A percentile compares a stretch with the other conserved stretches of the same genome.
Evolutionary conservation across 805 yeast species (phyloP).

Genomic region (Ogataea methanolica): DNA sequence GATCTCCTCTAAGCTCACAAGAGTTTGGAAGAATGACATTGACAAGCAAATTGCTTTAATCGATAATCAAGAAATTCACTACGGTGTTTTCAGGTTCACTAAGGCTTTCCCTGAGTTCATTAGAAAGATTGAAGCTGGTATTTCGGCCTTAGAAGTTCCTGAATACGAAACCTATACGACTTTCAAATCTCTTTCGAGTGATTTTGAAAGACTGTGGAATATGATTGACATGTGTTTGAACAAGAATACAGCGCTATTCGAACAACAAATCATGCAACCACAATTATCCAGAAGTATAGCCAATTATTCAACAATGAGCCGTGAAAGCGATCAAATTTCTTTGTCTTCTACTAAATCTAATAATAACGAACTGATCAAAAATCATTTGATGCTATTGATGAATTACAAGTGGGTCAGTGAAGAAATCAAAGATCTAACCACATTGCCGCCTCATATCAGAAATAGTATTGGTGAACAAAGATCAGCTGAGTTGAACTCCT

Average conservation of each 20-base stretch:
- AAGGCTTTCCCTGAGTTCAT: constrained; percentile 45
- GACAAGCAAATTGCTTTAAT: constrained; percentile 47
- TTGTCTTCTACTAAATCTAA: neutral
- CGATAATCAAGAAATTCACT: constrained; percentile 18
- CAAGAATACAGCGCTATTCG: constrained; percentile 8
- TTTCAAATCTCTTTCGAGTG: constrained; percentile 13
- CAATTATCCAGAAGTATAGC: constrained; percentile 4
- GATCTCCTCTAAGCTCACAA: constrained; percentile 44
- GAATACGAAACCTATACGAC: constrained; percentile 12
- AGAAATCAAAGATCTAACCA: constrained; percentile 26
- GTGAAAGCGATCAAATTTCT: neutral
- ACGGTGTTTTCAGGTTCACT: constrained; percentile 38
- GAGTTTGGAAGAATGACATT: constrained; percentile 56
- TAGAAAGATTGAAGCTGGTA: constrained; percentile 32
- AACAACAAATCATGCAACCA: constrained; percentile 3
- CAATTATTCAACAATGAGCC: neutral
- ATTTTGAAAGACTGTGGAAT: constrained; percentile 22
- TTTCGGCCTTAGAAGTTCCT: constrained; percentile 10
- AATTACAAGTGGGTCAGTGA: constrained; percentile 52
- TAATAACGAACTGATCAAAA: constrained; percentile 6
- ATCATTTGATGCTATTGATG: constrained; percentile 41
- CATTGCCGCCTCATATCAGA: constrained; percentile 18
- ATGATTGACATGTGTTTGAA: constrained; percentile 12
- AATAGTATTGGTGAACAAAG: constrained; percentile 27
- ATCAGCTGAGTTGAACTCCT: constrained; percentile 34